These are phyloP conservation scores for Inga oerstediana DNA, from an alignment of 306 rosid genomes.

Conservation along the genomic window DNA sequence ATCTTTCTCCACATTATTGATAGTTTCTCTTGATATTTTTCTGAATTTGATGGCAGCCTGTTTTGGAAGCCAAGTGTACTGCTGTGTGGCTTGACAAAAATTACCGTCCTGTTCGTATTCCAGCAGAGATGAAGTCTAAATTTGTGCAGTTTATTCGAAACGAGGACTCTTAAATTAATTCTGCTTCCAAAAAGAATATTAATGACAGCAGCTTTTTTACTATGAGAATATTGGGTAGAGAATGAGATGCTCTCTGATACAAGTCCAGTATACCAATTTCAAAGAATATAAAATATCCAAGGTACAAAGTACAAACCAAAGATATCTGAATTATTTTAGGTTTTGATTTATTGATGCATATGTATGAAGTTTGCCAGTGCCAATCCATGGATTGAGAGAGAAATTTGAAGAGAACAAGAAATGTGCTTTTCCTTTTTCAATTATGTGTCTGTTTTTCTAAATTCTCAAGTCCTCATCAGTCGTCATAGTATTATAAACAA, in stretches of 20 bases:
- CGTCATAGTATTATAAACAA: neutral
- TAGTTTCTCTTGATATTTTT: conserved; percentile 24
- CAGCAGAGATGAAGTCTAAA: conserved; percentile 67
- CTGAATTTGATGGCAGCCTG: conserved; percentile 58
- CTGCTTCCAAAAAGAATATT: conserved; percentile 2
- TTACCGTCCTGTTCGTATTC: conserved; percentile 78
- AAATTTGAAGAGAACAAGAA: neutral
- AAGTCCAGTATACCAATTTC: neutral
- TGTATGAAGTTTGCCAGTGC: neutral
- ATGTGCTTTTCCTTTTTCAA: neutral
- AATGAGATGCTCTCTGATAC: neutral
- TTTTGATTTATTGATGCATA: neutral
- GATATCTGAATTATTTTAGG: neutral
- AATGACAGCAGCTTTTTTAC: conserved; percentile 3
- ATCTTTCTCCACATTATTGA: neutral
- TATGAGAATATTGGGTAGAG: conserved; percentile 16
- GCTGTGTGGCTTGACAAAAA: conserved; percentile 84
- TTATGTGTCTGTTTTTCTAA: neutral
- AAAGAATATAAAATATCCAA: neutral
- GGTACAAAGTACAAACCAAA: neutral
- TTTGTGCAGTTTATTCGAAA: conserved; percentile 51
- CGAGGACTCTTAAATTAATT: conserved; percentile 42
- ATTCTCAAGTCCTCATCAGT: neutral
- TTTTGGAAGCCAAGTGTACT: conserved; percentile 81
- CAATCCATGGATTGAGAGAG: neutral